A percentile compares a stretch with the other conserved stretches of the same genome.
Evolutionary conservation across 2,329 filamentous ascomycete genomes (phyloP).

Genomic region (Colletotrichum sp.): DNA sequence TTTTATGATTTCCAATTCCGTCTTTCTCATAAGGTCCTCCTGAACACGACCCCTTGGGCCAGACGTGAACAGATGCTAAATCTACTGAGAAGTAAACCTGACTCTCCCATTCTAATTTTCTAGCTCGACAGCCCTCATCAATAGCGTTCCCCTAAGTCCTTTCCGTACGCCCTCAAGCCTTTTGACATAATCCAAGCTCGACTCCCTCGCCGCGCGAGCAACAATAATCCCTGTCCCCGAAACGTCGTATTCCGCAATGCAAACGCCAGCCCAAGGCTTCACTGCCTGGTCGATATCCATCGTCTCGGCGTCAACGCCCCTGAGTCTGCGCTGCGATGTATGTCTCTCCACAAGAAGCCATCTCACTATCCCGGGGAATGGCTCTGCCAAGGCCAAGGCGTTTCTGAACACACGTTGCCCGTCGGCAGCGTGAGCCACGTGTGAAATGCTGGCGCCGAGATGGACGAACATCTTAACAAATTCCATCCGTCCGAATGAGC

Average conservation of each 20-base stretch:
- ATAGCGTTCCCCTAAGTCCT: background rate
- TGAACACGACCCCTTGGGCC: too few species aligned
- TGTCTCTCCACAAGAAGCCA: slow-evolving; percentile 22
- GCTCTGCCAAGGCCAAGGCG: slow-evolving; percentile 6
- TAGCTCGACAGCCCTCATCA: background rate
- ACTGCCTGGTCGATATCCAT: background rate
- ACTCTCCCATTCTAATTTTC: background rate
- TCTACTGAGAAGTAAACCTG: fast-evolving
- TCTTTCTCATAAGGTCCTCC: background rate
- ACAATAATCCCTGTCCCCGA: background rate
- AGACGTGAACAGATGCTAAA: too few species aligned
- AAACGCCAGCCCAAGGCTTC: background rate
- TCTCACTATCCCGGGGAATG: slow-evolving; percentile 2
- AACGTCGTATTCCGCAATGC: background rate
- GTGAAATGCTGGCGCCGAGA: slow-evolving; percentile 15
- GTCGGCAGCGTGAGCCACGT: background rate
- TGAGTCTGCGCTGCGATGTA: background rate
- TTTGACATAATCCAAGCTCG: background rate
- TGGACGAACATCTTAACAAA: slow-evolving; percentile 10
- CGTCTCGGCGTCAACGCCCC: background rate
- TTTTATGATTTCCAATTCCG: fast-evolving
- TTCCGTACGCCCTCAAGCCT: background rate
- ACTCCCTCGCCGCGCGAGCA: background rate
- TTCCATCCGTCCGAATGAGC: background rate
- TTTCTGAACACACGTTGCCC: background rate